A percentile compares a stretch with the other conserved stretches of the same genome.
Evolutionary conservation across 257 asterid genomes (phyloP).

Genomic region (Nicotiana obtusifolia): DNA sequence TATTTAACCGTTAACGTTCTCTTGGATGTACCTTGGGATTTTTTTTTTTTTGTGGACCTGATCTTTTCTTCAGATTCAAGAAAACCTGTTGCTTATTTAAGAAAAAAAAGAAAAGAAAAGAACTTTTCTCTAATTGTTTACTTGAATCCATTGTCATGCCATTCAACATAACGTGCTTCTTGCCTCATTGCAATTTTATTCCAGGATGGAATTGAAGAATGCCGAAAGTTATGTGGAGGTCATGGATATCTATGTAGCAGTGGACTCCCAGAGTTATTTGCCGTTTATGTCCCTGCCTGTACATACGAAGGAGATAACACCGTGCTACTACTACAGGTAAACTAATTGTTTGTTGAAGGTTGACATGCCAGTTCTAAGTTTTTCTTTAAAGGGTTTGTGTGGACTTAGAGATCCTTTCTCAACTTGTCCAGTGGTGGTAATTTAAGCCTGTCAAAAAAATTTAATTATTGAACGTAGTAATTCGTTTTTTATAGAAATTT

Average conservation of each 20-base stretch:
- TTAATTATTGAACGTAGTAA: not conserved
- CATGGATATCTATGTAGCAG: conserved; percentile 96
- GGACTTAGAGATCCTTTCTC: not conserved
- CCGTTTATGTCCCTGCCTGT: conserved; percentile 98
- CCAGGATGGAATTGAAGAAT: conserved; percentile 97
- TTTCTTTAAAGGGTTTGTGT: not conserved
- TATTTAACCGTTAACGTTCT: not conserved
- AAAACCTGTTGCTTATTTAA: not conserved
- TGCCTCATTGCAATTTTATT: not conserved
- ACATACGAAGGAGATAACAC: conserved; percentile 95
- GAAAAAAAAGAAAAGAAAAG: not conserved
- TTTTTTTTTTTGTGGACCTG: not conserved
- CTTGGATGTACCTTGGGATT: not conserved
- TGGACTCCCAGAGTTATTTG: conserved; percentile 98
- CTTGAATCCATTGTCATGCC: not conserved
- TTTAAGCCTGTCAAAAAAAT: not conserved
- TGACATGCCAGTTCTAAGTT: not conserved
- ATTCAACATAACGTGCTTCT: not conserved
- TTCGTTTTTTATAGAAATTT: not conserved
- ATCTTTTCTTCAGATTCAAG: not conserved
- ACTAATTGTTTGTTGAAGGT: not conserved
- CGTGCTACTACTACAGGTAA: conserved; percentile 85
- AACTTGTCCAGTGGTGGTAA: not conserved
- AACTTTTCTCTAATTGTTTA: not conserved
- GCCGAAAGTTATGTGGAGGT: conserved; percentile 96